Evolutionary conservation across 306 rosid species (phyloP), one percentile per base, ranked within the genome.

Genomic region (Trifolium subterraneum): DNA sequence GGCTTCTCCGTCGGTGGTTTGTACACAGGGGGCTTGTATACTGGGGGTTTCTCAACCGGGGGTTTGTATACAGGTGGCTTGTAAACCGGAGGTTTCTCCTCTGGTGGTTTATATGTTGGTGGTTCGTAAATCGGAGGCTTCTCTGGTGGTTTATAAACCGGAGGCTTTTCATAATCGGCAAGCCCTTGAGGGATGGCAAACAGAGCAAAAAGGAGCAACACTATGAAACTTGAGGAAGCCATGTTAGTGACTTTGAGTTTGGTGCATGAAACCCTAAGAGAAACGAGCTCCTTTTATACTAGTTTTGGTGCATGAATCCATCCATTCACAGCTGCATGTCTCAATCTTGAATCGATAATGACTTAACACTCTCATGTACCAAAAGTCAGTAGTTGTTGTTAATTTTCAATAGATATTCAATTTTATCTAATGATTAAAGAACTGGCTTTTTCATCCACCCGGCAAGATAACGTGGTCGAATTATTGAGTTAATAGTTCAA

Each of bases 161-260:
- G 71, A 0, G 71, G 36, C 2, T 65, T 41, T 1, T 65, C 67
- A 68, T 68, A 68, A 19, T 68, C 15, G 8, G 80, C 75, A 44
- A 68, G 63, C 2, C 51, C 80, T 2, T 77, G 54, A 14, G 80
- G 75, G 69, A 47, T 44, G 14, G 45, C n/a, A 69, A 41, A 4
- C 0, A 77, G 16, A 33, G 81, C 75, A 31, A 35, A 51, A 45
- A 77, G 14, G 10, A 77, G 55, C 62, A 68, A 9, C 29, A 60
- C 22, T 44, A 77, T 8, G 29, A 31, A 44, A 63, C 12, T 25
- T 20, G 47, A 59, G 64, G 75, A 59, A 59, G 75, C 69, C 75
- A 77, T 77, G 36, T 55, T 75, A 0, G 35, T 25, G 13, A 45
- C n/a, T 5, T 36, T 64, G 69, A 5, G 68, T 64, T 38, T 22